Evolutionary conservation across 140 eudicot species (phyloP).

Genomic region (Oenanthe javanica): DNA sequence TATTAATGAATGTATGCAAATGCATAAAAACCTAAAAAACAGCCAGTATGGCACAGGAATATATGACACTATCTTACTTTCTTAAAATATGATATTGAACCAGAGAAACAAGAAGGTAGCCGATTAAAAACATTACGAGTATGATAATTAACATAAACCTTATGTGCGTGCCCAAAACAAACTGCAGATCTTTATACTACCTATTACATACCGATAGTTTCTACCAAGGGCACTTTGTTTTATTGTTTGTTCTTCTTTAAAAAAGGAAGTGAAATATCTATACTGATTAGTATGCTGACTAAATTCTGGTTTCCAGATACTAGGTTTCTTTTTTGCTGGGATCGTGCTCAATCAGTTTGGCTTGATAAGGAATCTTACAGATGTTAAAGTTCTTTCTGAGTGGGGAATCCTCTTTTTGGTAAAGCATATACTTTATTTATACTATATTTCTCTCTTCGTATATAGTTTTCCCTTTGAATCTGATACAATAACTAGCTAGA

Average conservation of each 20-base stretch:
- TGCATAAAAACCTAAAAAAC: neutral
- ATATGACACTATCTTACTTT: neutral
- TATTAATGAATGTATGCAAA: neutral
- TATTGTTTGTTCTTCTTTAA: neutral
- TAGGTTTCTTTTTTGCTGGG: conserved; percentile 97
- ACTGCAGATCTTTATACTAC: neutral
- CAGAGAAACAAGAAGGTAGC: neutral
- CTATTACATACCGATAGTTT: neutral
- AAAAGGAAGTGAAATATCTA: neutral
- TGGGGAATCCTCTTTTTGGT: conserved; percentile 99
- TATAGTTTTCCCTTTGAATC: neutral
- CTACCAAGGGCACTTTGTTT: neutral
- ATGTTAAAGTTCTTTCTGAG: conserved; percentile 90
- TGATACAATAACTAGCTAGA: neutral
- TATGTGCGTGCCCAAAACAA: neutral
- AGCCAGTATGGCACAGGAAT: neutral
- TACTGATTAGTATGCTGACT: neutral
- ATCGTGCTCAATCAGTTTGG: conserved; percentile 94
- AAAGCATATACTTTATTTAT: conserved; percentile 12
- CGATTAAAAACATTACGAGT: neutral
- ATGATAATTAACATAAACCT: neutral
- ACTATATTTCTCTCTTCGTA: neutral
- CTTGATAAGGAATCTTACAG: conserved; percentile 84
- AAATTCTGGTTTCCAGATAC: conserved; percentile 58
- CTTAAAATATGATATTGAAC: neutral